phyloP scores from a whole-genome alignment of 2,329 filamentous ascomycete genomes.

The Ophiobolus disseminans region DNA sequence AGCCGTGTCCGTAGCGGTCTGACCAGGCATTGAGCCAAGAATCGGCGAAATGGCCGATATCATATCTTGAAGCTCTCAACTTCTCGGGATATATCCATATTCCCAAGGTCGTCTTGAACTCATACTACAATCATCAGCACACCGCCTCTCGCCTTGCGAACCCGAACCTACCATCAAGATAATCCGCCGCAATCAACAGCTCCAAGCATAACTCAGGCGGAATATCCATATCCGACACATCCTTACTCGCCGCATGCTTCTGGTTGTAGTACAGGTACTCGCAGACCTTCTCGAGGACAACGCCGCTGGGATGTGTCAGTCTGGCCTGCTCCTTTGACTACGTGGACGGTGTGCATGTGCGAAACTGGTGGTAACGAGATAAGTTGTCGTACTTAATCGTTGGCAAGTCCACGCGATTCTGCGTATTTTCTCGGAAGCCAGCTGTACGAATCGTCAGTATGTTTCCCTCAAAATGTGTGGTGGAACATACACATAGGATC shows the following conservation, averaged over 20 bases:
- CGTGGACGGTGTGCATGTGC: no score
- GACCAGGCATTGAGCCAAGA: no score
- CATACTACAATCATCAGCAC: neutral
- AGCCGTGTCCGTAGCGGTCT: no score
- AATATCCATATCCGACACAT: conserved; percentile 82
- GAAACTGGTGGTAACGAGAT: no score
- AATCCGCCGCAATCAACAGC: conserved; percentile 79
- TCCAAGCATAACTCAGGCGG: conserved; percentile 80
- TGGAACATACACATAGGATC: conserved; percentile 67
- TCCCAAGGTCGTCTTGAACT: neutral
- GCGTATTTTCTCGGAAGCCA: conserved; percentile 69
- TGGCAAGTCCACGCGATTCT: conserved; percentile 70
- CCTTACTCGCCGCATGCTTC: conserved; percentile 71
- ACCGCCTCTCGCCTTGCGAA: neutral
- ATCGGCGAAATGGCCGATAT: neutral
- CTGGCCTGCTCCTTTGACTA: neutral
- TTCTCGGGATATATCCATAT: neutral
- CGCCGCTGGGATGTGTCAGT: conserved; percentile 59
- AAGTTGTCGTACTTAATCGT: conserved; percentile 78
- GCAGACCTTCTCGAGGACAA: conserved; percentile 79
- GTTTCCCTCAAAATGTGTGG: neutral
- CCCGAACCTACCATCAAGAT: conserved; percentile 57
- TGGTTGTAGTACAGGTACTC: conserved; percentile 87
- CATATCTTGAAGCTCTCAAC: neutral
- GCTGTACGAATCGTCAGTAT: conserved; percentile 50